Percentiles rank a stretch among this genome's conserved stretches.
phyloP scores from a whole-genome alignment of 805 yeast species.

The Cephaloascus albidus region DNA sequence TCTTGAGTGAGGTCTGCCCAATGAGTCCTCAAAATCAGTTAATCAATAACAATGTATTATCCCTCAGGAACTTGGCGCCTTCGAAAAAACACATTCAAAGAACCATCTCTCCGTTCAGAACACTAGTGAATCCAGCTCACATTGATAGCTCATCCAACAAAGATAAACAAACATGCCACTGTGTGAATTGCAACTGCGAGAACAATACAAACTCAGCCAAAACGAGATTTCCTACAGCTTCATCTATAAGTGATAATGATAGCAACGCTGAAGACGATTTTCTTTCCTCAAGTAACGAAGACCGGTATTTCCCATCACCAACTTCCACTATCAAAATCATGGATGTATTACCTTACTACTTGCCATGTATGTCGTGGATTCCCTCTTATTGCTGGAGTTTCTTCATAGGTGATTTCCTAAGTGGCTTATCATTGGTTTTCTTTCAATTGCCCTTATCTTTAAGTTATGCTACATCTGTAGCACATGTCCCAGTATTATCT shows the following conservation, averaged over 20 bases:
- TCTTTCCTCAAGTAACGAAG: too few species aligned
- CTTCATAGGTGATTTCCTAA: slow-evolving; percentile 57
- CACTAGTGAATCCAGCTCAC: background rate
- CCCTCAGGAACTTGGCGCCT: too few species aligned
- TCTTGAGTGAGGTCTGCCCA: background rate
- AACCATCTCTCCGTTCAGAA: background rate
- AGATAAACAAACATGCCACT: background rate
- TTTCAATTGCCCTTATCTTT: slow-evolving; percentile 82
- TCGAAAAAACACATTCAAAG: background rate
- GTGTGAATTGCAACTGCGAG: background rate
- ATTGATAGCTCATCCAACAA: background rate
- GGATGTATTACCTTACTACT: slow-evolving; percentile 44
- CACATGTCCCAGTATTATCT: slow-evolving; percentile 73
- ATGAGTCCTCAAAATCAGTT: too few species aligned
- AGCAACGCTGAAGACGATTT: background rate
- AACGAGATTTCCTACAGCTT: background rate
- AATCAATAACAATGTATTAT: too few species aligned
- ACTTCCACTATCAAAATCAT: background rate
- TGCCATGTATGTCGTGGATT: slow-evolving; percentile 66
- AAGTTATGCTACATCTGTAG: slow-evolving; percentile 73
- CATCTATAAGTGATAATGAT: background rate
- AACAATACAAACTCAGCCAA: background rate
- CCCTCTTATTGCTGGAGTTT: slow-evolving; percentile 31
- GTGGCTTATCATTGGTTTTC: slow-evolving; percentile 83
- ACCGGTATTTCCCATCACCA: background rate